Evolutionary conservation across 2,329 filamentous ascomycete genomes (phyloP).

Genomic region (Ophiosphaerella narmari): DNA sequence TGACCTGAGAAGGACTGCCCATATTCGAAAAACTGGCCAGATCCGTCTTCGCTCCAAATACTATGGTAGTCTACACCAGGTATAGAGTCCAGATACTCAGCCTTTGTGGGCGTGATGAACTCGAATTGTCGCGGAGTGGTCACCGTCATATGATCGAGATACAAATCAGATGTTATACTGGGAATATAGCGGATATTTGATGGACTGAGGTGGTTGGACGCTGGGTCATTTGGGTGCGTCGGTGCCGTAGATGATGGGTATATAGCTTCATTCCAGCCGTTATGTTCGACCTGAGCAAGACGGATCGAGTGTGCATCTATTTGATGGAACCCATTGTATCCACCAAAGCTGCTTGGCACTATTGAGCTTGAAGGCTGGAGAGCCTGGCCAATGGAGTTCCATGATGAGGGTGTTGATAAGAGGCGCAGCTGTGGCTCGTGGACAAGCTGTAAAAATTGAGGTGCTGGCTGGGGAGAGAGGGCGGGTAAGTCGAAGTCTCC

Average conservation of each 20-base stretch:
- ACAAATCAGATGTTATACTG: too few relatives aligned
- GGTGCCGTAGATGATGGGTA: too few relatives aligned
- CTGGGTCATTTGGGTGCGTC: too few relatives aligned
- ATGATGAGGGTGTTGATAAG: conserved; percentile 18
- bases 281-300: too few relatives aligned
- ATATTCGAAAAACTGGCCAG: neutral
- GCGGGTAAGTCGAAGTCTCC: conserved; percentile 22
- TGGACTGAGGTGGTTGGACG: too few relatives aligned
- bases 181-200: too few relatives aligned
- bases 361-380: neutral
- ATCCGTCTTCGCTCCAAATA: neutral
- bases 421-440: conserved; percentile 29
- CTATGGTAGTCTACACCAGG: neutral
- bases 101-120: too few relatives aligned
- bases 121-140: too few relatives aligned
- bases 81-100: too few relatives aligned
- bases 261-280: too few relatives aligned
- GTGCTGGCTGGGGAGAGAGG: conserved; percentile 5
- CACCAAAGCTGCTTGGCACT: neutral
- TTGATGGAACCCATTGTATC: neutral
- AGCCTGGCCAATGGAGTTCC: conserved; percentile 9
- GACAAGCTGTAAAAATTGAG: conserved; percentile 29
- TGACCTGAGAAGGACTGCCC: neutral
- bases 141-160: too few relatives aligned
- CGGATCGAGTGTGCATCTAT: too few relatives aligned